phyloP scores from a whole-genome alignment of 176 grass and related monocot species.

The Metroxylon sagu region DNA sequence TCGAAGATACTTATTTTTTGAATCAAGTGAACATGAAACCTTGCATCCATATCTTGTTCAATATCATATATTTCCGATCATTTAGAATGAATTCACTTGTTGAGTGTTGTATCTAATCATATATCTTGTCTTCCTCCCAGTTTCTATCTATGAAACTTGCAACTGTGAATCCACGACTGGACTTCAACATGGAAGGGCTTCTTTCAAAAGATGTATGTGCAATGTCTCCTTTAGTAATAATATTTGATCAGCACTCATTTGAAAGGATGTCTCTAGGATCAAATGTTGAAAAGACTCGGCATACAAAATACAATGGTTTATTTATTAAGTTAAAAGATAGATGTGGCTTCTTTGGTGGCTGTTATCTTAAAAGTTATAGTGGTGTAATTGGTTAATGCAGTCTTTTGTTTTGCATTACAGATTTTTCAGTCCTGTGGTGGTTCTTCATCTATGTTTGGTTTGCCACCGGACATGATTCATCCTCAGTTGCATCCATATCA shows the following conservation, averaged over 20 bases:
- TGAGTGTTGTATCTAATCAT: not conserved
- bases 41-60: too few relatives aligned
- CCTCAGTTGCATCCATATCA: slow-evolving; percentile 12
- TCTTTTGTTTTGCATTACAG: not conserved
- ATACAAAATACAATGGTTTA: not conserved
- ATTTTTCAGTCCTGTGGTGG: slow-evolving; percentile 1
- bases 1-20: too few relatives aligned
- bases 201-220: slow-evolving; percentile 15
- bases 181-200: slow-evolving; percentile 13
- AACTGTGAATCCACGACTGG: slow-evolving; percentile 13
- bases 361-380: too few relatives aligned
- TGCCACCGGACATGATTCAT: slow-evolving; percentile 10
- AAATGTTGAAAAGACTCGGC: not conserved
- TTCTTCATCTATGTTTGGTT: slow-evolving; percentile 3
- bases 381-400: too few relatives aligned
- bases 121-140: not conserved
- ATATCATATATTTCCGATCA: too few relatives aligned
- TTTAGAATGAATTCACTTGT: too few relatives aligned
- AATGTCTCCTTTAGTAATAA: not conserved
- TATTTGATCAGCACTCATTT: not conserved
- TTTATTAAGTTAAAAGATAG: not conserved
- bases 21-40: too few relatives aligned
- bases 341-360: not conserved
- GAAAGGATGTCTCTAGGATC: not conserved
- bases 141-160: slow-evolving; percentile 29